Evolutionary conservation across 306 rosid species (phyloP).

Genomic region (Abrus pulchellus): DNA sequence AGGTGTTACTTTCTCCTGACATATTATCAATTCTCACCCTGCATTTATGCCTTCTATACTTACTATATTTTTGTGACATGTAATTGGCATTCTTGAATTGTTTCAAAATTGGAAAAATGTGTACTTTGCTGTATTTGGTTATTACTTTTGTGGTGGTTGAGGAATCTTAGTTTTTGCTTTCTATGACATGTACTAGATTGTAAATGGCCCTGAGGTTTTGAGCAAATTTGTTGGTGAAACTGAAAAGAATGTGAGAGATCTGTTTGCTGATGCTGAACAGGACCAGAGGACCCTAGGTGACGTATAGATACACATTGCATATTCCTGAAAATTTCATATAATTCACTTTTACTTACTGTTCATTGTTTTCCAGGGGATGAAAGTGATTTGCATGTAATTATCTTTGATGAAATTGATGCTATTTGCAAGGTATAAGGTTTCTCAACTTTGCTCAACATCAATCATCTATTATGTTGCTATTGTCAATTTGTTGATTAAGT

Average conservation of each 20-base stretch:
- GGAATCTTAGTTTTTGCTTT: slow-evolving; percentile 40
- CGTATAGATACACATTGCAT: slow-evolving; percentile 43
- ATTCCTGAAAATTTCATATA: slow-evolving; percentile 45
- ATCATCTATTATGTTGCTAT: slow-evolving; percentile 34
- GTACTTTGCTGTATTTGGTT: slow-evolving; percentile 13
- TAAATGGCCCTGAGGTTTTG: slow-evolving; percentile 98
- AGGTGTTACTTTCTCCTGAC: slow-evolving; percentile 22
- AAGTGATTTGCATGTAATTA: slow-evolving; percentile 97
- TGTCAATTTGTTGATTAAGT: slow-evolving; percentile 36
- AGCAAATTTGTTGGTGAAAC: slow-evolving; percentile 99
- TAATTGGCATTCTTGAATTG: slow-evolving; percentile 43
- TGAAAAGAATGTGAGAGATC: slow-evolving; percentile 97
- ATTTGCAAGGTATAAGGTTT: slow-evolving; percentile 87
- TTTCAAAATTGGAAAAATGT: slow-evolving; percentile 24
- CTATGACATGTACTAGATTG: slow-evolving; percentile 65
- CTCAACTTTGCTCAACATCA: slow-evolving; percentile 39
- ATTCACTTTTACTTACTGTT: slow-evolving; percentile 48
- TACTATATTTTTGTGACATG: slow-evolving; percentile 26
- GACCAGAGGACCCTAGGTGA: slow-evolving; percentile 89
- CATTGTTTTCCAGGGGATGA: slow-evolving; percentile 76
- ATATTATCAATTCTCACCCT: slow-evolving; percentile 28
- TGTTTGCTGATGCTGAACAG: slow-evolving; percentile 98
- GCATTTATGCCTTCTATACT: slow-evolving; percentile 37
- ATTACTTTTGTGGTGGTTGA: slow-evolving; percentile 39
- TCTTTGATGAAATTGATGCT: slow-evolving; percentile 98